Base-by-base conservation (phyloP, 2,329 filamentous ascomycete species). In the Fusarium nisikadoi region DNA sequence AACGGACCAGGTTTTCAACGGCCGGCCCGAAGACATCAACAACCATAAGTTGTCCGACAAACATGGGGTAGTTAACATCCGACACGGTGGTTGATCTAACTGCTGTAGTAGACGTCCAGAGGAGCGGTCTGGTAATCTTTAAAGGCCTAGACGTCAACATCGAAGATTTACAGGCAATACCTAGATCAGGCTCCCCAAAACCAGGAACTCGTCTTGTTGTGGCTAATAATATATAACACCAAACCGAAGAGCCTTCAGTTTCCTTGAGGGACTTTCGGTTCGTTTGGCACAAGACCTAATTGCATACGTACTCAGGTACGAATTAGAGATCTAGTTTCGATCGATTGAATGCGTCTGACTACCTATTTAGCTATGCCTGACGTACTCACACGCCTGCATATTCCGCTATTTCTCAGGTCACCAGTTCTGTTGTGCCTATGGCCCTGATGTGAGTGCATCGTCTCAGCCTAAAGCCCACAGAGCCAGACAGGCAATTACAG, bases 341-440 rank as follows among this genome's bases (percentile, higher is more conserved):
- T 60, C 45, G 31, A 39, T 41, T 17, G 47, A 54, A 62, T 61
- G 43, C 43, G 62, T 54, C 55, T 50, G 43, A 42, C 46, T 39
- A 47, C 47, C 46, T 39, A 47, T 50, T 69, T 42, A 54, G 29
- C 38, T 57, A 41, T 68, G 17, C 47, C 68, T 56, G 58, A 63
- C 54, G 42, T 56, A 53, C 36, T 58, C 29, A 42, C 46, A 60
- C 25, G 49, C 52, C 45, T 56, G 33, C 25, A 29, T 50, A 58
- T 36, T 60, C 54, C 50, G 54, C 65, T 69, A 49, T 62, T 73
- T 67, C 31, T 42, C n/a, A 31, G 55, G 69, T 74, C 73, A 76
- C 71, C 68, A 57, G 71, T 71, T 59, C 58, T 53, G n/a, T 41
- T 41, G 53, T 56, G 47, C 49, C 43, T 52, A 36, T 62, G 61